Evolutionary conservation across 306 rosid species (phyloP).

Genomic region (Lablab purpureus): DNA sequence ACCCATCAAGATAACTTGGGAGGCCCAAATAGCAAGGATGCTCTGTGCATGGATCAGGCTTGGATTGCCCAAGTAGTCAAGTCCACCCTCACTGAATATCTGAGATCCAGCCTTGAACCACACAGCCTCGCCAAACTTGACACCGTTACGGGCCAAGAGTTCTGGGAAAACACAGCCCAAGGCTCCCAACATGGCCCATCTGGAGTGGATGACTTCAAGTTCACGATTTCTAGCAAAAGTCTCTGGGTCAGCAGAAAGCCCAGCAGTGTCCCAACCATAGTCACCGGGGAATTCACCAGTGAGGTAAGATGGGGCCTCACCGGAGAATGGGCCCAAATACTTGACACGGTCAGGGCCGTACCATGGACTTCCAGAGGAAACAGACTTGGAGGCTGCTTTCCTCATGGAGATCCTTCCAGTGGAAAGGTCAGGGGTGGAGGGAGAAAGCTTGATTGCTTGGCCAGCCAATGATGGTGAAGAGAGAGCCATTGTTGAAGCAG

Average conservation of each 20-base stretch:
- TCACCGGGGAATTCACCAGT: constrained; percentile 41
- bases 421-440: not conserved
- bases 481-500: constrained; percentile 37
- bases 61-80: too few relatives aligned
- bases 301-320: constrained; percentile 32
- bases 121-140: constrained; percentile 32
- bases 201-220: constrained; percentile 39
- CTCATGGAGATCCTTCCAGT: constrained; percentile 10
- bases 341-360: too few relatives aligned
- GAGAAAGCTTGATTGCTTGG: not conserved
- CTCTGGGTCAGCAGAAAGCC: constrained; percentile 46
- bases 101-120: constrained; percentile 42
- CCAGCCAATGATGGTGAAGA: constrained; percentile 41
- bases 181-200: constrained; percentile 48
- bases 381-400: not conserved
- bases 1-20: constrained; percentile 37
- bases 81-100: too few relatives aligned
- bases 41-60: constrained; percentile 37
- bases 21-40: constrained; percentile 43
- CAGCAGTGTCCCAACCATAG: constrained; percentile 42
- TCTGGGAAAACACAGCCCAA: constrained; percentile 34
- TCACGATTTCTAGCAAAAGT: constrained; percentile 39
- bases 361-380: not conserved
- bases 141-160: constrained; percentile 40
- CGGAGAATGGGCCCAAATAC: constrained; percentile 34